Base-by-base conservation (phyloP, 805 yeast genomes). In the Saccharomycopsis schoenii region DNA sequence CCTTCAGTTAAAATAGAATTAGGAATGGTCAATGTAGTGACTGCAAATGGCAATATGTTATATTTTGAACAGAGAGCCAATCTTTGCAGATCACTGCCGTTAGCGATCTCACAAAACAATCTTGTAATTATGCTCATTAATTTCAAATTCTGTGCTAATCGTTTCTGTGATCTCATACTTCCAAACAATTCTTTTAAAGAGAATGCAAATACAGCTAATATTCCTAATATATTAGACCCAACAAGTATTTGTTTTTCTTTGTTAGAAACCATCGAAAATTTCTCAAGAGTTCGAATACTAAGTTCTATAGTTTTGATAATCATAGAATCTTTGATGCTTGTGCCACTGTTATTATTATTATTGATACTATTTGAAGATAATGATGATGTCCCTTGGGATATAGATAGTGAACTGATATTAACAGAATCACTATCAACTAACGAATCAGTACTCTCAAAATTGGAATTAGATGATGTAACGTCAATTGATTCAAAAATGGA, bases 71-170 rank as follows among this genome's bases (percentile, higher is more conserved):
- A 56, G 6, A 61, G 47, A 14, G 54, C 39, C 17, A 17, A 36
- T 37, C 57, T 61, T 47, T 63, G 65, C 21, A 39, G 55, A 36
- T 63, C 64, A 55, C 55, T 55, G 1, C 64, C 64, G 11, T 36
- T n/a, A 14, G 62, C 58, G 29, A 62, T 55, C 12, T 29, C 56
- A 15, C 58, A 55, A 47, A 62, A 62, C 12, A 58, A 60, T 36
- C 57, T 55, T 8, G 60, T 52, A 4, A 57, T 58, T 37, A 56
- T 21, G 2, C 62, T 62, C 39, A 62, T 41, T 17, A 61, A 12
- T 29, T 47, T 52, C 4, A 56, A 19, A 57, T 59, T 34, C 40
- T 47, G 41, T 2, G 42, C 59, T 9, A 47, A 25, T 21, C 52
- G 10, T 25, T 47, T 47, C 25, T 47, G 52, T 21, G 34, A 47